A percentile compares a stretch with the other conserved stretches of the same genome.
These are phyloP conservation scores for Paraconiothyrium sp. DNA, from an alignment of 2,329 filamentous ascomycete species.

Conservation along the genomic window DNA sequence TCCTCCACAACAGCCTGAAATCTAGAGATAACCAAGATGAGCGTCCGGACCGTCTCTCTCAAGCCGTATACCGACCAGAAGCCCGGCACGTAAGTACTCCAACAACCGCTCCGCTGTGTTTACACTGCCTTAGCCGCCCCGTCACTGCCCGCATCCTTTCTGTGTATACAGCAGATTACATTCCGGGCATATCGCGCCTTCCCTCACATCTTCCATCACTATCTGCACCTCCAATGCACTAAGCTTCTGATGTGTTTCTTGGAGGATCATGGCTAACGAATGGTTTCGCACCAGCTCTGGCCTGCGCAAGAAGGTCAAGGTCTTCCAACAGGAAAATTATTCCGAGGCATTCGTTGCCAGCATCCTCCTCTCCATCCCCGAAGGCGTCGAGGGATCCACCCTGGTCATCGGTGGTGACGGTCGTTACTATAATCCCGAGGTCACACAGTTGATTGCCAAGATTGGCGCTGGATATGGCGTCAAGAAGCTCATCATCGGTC, in stretches of 20 bases:
- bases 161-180: conserved; percentile 27
- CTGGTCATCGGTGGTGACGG: conserved; percentile 98
- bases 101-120: conserved; percentile 26
- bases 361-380: conserved; percentile 95
- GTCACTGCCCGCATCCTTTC: conserved; percentile 27
- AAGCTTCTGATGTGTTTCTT: conserved; percentile 22
- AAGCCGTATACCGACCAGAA: conserved; percentile 95
- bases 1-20: conserved; percentile 33
- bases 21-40: conserved; percentile 60
- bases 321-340: conserved; percentile 96
- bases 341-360: conserved; percentile 94
- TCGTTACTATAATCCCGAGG: conserved; percentile 96
- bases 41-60: conserved; percentile 80
- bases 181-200: conserved; percentile 18
- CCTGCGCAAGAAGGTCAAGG: conserved; percentile 97
- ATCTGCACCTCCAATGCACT: conserved; percentile 13
- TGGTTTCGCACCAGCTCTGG: conserved; percentile 73
- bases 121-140: conserved; percentile 21
- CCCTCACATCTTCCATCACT: conserved; percentile 17
- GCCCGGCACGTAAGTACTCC: conserved; percentile 87
- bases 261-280: conserved; percentile 38
- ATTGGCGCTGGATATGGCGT: conserved; percentile 97
- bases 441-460: conserved; percentile 95
- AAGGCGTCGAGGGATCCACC: conserved; percentile 86
- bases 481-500: conserved; percentile 97